Evolutionary conservation across 805 yeast species (phyloP), one percentile per base, ranked within the genome.

Genomic region (Ogataea allantospora): DNA sequence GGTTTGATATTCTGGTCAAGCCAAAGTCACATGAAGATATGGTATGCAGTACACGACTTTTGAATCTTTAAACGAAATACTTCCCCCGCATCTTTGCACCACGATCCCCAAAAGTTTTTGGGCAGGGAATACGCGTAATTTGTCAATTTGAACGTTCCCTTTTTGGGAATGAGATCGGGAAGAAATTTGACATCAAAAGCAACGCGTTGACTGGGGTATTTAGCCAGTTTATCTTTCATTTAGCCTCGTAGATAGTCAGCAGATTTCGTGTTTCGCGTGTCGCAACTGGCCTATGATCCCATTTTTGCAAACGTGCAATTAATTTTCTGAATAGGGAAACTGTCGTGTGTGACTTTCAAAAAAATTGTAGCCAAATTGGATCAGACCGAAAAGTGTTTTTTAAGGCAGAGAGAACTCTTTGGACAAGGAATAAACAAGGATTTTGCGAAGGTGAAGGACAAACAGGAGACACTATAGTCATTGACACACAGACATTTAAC

Each of bases 291-390:
- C 7, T 16, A 13, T 7, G 35, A 16, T 30, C 18, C 27, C 24
- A 26, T 20, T 27, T 12, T 13, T 16, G 11, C 22, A 17, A 14
- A 22, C 37, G 35, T 17, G 27, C 31, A 31, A 25, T 30, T 39
- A 43, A 38, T 44, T 35, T 47, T 43, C 46, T 46, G 33, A 41
- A 46, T 31, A 2, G 12, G 40, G 48, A 18, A 45, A 29, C 26
- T 32, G 44, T 45, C 44, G 42, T 40, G 46, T 15, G 35, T 23
- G 18, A 14, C 23, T 22, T 24, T 12, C 31, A 31, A 33, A 36
- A 36, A 42, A 13, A 33, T 30, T 35, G 36, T 28, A 24, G 33
- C 30, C 41, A 30, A 30, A 30, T 33, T 29, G 38, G 44, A 40
- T 40, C 43, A 37, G 35, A 12, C 33, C 30, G 33, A 35, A 35